Evolutionary conservation across 108 stramenopile species (phyloP).

Genomic region (Nannochloropsis gaditana): DNA sequence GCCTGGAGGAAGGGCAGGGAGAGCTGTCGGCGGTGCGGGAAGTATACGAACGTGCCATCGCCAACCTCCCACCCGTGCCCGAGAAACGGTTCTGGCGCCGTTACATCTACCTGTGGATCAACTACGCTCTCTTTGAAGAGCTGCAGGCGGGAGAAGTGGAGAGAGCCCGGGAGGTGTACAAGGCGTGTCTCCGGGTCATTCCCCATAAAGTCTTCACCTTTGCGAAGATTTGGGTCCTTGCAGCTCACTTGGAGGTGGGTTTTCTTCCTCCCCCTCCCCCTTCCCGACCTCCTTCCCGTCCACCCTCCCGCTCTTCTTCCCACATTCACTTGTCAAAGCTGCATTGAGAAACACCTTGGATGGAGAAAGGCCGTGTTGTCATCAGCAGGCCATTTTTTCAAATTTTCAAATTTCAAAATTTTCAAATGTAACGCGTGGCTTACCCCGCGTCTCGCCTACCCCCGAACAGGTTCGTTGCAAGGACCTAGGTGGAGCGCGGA

Average conservation of each 20-base stretch:
- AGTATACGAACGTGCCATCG: constrained; percentile 89
- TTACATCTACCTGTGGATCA: constrained; percentile 97
- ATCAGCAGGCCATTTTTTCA: no score
- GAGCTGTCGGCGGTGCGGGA: constrained; percentile 36
- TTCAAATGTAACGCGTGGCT: no score
- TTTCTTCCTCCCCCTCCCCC: background rate
- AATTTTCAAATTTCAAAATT: no score
- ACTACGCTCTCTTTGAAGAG: constrained; percentile 92
- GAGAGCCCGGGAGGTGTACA: constrained; percentile 76
- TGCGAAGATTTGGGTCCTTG: constrained; percentile 91
- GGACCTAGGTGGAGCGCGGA: constrained; percentile 80
- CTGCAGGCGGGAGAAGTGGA: constrained; percentile 66
- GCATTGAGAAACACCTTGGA: no score
- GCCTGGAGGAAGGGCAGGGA: constrained; percentile 76
- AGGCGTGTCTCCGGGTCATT: constrained; percentile 72
- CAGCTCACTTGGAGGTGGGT: constrained; percentile 80
- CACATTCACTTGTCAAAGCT: no score
- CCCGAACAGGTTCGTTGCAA: constrained; percentile 56
- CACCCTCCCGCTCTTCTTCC: background rate
- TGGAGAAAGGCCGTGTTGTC: no score
- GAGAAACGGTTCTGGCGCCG: constrained; percentile 91
- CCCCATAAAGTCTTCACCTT: constrained; percentile 90
- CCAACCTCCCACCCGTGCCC: constrained; percentile 68
- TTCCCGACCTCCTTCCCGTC: background rate
- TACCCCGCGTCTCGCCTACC: no score